A percentile compares a stretch with the other conserved stretches of the same genome.
Conservation (phyloP, 1,284 basidiomycete genomes). For the Irpex rosettiformis region DNA sequence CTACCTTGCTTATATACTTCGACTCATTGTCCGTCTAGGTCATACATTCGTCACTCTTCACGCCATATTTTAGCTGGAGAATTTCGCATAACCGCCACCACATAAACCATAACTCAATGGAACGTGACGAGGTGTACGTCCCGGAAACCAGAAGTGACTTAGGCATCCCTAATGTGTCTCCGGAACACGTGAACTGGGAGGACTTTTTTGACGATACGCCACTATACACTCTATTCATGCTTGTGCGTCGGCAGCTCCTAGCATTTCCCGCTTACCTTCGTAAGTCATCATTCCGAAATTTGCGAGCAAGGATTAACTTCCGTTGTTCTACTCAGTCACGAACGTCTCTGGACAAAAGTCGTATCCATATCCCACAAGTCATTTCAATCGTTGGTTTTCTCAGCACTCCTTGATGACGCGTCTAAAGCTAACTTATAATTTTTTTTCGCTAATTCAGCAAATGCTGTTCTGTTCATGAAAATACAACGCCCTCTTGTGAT, state of each 20-base stretch:
- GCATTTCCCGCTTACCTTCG: conserved; percentile 73
- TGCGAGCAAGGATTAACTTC: background rate
- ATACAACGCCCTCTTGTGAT: conserved; percentile 48
- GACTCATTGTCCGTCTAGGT: background rate
- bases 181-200: conserved; percentile 42
- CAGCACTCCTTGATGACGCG: too few species aligned
- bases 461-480: conserved; percentile 51
- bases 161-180: conserved; percentile 38
- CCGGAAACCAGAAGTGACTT: conserved; percentile 53
- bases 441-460: conserved; percentile 33
- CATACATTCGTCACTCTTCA: conserved; percentile 1
- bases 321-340: conserved; percentile 13
- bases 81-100: conserved; percentile 39
- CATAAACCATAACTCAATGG: conserved; percentile 37
- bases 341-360: conserved; percentile 64
- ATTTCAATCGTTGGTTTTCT: conserved; percentile 36
- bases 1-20: background rate
- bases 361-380: conserved; percentile 66
- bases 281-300: conserved; percentile 24
- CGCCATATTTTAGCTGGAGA: conserved; percentile 37
- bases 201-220: conserved; percentile 59
- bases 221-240: conserved; percentile 50
- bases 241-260: conserved; percentile 62
- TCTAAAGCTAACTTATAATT: too few species aligned
- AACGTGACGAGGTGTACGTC: conserved; percentile 60